phyloP scores from a whole-genome alignment of 257 asterid genomes.

The Penstemon newberryi region DNA sequence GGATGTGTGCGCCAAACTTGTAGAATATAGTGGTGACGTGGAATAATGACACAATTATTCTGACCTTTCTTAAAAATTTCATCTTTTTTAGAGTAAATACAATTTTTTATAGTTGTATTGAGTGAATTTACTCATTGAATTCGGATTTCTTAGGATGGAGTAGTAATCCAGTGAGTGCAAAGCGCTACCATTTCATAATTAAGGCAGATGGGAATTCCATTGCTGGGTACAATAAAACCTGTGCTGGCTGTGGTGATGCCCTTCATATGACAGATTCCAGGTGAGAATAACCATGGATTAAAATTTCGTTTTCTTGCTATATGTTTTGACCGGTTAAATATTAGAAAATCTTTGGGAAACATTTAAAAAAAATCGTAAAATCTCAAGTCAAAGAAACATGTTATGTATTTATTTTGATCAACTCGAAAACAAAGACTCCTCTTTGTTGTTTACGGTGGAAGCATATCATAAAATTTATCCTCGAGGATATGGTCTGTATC shows the following conservation, averaged over 20 bases:
- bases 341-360: too few species aligned
- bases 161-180: constrained; percentile 85
- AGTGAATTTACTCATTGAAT: background rate
- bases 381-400: too few species aligned
- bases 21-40: too few species aligned
- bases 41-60: too few species aligned
- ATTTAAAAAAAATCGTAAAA: background rate
- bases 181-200: constrained; percentile 86
- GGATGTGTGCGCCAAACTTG: too few species aligned
- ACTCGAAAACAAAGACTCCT: too few species aligned
- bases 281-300: constrained; percentile 35
- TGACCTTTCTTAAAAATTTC: background rate
- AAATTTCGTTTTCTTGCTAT: background rate
- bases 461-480: too few species aligned
- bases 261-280: constrained; percentile 73
- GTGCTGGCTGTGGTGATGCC: constrained; percentile 77
- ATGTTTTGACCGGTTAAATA: too few species aligned
- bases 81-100: background rate
- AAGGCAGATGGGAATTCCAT: constrained; percentile 89
- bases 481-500: too few species aligned
- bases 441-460: too few species aligned
- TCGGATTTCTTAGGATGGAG: constrained; percentile 71
- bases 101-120: too few species aligned
- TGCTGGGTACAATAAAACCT: constrained; percentile 67
- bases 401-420: too few species aligned